Evolutionary conservation across 768 basidiomycete genomes (phyloP).

Genomic region (Daedalea quercina): DNA sequence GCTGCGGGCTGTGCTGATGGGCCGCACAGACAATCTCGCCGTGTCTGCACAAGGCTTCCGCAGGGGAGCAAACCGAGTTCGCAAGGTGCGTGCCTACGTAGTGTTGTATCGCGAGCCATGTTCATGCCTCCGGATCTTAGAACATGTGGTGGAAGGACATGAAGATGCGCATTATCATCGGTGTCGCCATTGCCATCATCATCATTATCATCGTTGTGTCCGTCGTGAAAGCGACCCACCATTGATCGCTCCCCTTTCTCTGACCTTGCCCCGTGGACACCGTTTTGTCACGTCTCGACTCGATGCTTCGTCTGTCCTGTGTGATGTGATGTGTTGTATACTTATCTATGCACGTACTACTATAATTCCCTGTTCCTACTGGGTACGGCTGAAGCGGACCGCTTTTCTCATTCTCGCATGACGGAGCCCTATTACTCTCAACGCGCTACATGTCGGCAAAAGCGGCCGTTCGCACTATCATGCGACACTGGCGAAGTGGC

Average conservation of each 20-base stretch:
- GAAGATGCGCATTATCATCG: slow-evolving; percentile 99
- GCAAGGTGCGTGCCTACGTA: slow-evolving; percentile 65
- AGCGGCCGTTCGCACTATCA: too few relatives aligned
- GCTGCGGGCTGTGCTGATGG: slow-evolving; percentile 1
- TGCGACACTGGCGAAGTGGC: too few relatives aligned
- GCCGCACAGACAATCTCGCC: slow-evolving; percentile 77
- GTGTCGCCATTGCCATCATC: slow-evolving; percentile 81
- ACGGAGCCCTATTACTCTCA: too few relatives aligned
- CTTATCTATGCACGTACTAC: slow-evolving; percentile 5
- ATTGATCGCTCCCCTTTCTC: slow-evolving; percentile 11
- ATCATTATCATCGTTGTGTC: slow-evolving; percentile 95
- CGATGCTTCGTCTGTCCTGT: not conserved
- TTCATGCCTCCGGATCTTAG: slow-evolving; percentile 27
- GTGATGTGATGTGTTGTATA: not conserved
- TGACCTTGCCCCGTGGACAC: not conserved
- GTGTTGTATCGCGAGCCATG: not conserved
- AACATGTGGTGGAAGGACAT: slow-evolving; percentile 99
- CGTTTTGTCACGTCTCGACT: not conserved
- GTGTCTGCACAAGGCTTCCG: slow-evolving; percentile 99
- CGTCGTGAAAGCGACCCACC: slow-evolving; percentile 75
- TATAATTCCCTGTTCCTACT: not conserved
- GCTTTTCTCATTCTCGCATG: too few relatives aligned
- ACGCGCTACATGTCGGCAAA: too few relatives aligned
- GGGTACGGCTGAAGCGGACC: not conserved
- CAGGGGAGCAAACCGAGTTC: slow-evolving; percentile 92